Conservation (phyloP, 148 eudicot species). For the Rhododendron molle region DNA sequence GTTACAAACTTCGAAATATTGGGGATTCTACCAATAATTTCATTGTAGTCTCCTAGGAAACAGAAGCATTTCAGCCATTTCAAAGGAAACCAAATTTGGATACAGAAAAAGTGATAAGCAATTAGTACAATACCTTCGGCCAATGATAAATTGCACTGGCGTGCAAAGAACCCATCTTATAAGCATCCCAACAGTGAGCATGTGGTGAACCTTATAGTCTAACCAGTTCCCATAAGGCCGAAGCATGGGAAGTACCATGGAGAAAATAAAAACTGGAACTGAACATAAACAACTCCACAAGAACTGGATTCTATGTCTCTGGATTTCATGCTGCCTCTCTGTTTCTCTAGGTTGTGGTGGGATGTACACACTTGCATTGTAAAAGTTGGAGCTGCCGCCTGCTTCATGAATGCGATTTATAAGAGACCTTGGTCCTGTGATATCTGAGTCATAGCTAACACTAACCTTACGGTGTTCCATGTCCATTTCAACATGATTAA, state of each 20-base stretch:
- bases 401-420: slow-evolving; percentile 61
- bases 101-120: neutral
- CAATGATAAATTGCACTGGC: slow-evolving; percentile 87
- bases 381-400: slow-evolving; percentile 39
- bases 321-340: slow-evolving; percentile 56
- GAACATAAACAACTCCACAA: slow-evolving; percentile 85
- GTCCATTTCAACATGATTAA: slow-evolving; percentile 67
- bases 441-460: slow-evolving; percentile 66
- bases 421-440: slow-evolving; percentile 82
- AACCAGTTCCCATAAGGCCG: slow-evolving; percentile 87
- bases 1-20: neutral
- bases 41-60: neutral
- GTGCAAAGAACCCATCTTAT: slow-evolving; percentile 85
- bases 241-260: slow-evolving; percentile 93
- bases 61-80: neutral
- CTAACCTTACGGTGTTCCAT: slow-evolving; percentile 41
- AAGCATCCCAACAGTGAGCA: slow-evolving; percentile 78
- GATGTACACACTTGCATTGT: slow-evolving; percentile 58
- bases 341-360: slow-evolving; percentile 67
- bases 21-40: neutral
- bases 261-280: slow-evolving; percentile 67
- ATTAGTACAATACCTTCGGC: slow-evolving; percentile 55
- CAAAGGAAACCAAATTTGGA: neutral
- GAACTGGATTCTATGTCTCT: slow-evolving; percentile 59
- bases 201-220: slow-evolving; percentile 66